Evolutionary conservation across 108 stramenopile species (phyloP).

Genomic region (Chaetoceros tenuissimus): DNA sequence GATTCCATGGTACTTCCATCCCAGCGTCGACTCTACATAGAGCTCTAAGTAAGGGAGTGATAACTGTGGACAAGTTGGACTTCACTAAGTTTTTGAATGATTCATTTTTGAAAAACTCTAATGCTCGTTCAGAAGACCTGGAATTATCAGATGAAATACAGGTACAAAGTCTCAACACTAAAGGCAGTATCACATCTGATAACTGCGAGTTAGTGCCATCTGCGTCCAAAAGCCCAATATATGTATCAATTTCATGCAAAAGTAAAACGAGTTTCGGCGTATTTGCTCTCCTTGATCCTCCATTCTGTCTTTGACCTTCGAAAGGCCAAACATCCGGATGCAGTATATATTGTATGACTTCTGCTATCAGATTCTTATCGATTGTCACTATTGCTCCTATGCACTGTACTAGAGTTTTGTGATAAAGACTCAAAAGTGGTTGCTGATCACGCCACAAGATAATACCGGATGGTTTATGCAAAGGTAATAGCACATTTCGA

Average conservation of each 20-base stretch:
- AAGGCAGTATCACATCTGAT: conserved; percentile 11
- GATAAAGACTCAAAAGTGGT: conserved; percentile 61
- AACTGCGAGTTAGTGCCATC: conserved; percentile 12
- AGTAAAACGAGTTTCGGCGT: conserved; percentile 72
- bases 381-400: conserved; percentile 39
- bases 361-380: conserved; percentile 29
- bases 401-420: conserved; percentile 64
- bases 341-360: conserved; percentile 35
- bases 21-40: conserved; percentile 35
- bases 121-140: conserved; percentile 55
- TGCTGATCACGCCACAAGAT: conserved; percentile 83
- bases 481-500: conserved; percentile 52
- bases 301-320: conserved; percentile 8
- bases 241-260: conserved; percentile 77
- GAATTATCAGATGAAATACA: conserved; percentile 81
- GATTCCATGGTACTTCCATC: conserved; percentile 69
- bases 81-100: conserved; percentile 34
- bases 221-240: conserved; percentile 31
- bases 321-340: conserved; percentile 68
- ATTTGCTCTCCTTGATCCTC: conserved; percentile 26
- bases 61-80: conserved; percentile 17
- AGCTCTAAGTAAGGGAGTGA: conserved; percentile 42
- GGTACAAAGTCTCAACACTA: conserved; percentile 26
- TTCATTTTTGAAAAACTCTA: conserved; percentile 57
- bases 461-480: conserved; percentile 73